These are phyloP conservation scores for Mycena leptocephala DNA, from an alignment of 768 basidiomycete species.

Conservation along the genomic window DNA sequence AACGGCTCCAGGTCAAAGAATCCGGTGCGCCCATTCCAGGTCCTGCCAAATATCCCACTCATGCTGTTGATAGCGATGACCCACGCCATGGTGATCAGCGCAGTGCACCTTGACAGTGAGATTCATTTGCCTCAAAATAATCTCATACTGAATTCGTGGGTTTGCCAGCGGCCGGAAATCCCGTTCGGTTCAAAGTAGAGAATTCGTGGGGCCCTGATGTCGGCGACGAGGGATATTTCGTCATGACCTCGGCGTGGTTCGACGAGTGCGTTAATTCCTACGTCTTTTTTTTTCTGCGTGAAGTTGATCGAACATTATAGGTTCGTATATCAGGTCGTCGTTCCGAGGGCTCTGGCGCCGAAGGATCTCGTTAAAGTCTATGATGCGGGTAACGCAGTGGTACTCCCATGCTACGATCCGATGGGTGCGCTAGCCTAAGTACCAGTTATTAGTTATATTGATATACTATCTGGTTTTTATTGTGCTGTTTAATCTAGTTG, in stretches of 20 bases:
- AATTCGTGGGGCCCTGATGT: slow-evolving; percentile 91
- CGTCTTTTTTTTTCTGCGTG: background rate
- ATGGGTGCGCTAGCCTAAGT: slow-evolving; percentile 63
- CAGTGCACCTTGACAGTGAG: slow-evolving; percentile 84
- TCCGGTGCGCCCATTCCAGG: slow-evolving; percentile 50
- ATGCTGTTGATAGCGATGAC: slow-evolving; percentile 76
- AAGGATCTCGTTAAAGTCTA: slow-evolving; percentile 87
- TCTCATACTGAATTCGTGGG: background rate
- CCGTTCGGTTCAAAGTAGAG: slow-evolving; percentile 96
- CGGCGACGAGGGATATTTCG: slow-evolving; percentile 90
- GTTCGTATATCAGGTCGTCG: slow-evolving; percentile 94
- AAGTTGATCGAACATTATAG: slow-evolving; percentile 50
- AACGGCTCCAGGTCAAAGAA: slow-evolving; percentile 87
- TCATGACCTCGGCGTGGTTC: slow-evolving; percentile 96
- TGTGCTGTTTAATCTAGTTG: no score
- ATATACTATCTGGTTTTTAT: background rate
- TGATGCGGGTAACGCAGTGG: slow-evolving; percentile 75
- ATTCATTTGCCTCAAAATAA: background rate
- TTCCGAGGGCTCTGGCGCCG: slow-evolving; percentile 85
- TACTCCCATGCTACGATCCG: slow-evolving; percentile 94
- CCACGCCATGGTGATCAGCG: slow-evolving; percentile 96
- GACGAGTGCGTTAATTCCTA: slow-evolving; percentile 68
- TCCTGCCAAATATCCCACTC: background rate
- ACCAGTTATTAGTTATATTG: background rate
- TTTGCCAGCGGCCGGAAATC: slow-evolving; percentile 65